Evolutionary conservation across 192 early-diverging fungal genomes (phyloP), one percentile per base, ranked within the genome.

Genomic region (Chytriomyces hyalinus): DNA sequence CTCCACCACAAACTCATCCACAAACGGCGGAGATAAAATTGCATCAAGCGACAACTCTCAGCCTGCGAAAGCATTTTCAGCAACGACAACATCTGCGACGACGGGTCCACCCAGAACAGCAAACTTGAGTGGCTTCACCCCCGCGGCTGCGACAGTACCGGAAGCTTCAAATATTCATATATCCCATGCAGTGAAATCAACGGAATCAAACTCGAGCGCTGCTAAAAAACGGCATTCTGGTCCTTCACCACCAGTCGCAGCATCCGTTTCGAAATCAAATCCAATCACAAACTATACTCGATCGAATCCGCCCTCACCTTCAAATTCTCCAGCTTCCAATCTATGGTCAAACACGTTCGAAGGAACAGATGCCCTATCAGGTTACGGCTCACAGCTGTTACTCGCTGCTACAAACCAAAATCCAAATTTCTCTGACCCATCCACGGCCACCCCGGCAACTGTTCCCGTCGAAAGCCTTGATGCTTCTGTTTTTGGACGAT

Each of bases 391-490:
- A 9, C 65, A 75, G 26, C 57, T 82, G 1, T 36, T 36, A 36
- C 36, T 36, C 36, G 36, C 36, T 36, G 36, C 3, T 36, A 36
- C 36, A 36, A 36, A 36, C 36, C 36, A 36, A 36, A 36, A 36
- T 36, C 36, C 36, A 36, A 36, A 36, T 36, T 36, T 36, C 36
- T 36, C 36, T 2, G 36, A 36, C 4, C 36, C 36, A 36, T 36
- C 36, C 36, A 36, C 36, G 36, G 36, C 36, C 0, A 65, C 15
- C 20, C 74, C 80, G 3, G 84, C 84, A 26, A 83, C 82, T 46
- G 76, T 81, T 51, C 62, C 76, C 10, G 82, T 85, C 8, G 77
- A 66, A 6, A 80, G 80, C 6, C 71, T 85, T 1, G 84, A 85
- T 69, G 70, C 70, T 13, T 81, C 81, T 17, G 48, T 65, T 7